phyloP scores from a whole-genome alignment of 139 green algal genomes.

The Chlamydomonas sp. region DNA sequence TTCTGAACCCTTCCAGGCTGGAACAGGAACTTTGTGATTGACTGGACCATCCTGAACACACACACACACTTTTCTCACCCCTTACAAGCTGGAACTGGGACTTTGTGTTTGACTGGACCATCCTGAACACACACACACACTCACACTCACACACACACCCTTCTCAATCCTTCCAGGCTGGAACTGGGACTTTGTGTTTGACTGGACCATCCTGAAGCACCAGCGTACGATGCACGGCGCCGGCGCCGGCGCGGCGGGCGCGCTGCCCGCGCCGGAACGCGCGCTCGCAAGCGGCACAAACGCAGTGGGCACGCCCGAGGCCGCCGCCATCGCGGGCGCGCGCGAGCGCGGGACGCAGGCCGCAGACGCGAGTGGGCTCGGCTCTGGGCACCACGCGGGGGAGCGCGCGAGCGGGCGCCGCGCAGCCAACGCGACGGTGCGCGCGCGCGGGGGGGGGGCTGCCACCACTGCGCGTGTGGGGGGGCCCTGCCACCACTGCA shows the following conservation, averaged over 20 bases:
- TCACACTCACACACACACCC: not conserved
- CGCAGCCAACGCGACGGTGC: too few relatives aligned
- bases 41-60: conserved; percentile 99
- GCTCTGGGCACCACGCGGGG: too few relatives aligned
- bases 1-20: conserved; percentile 68
- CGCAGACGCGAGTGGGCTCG: too few relatives aligned
- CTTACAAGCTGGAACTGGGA: conserved; percentile 88
- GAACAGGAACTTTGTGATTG: conserved; percentile 98
- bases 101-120: conserved; percentile 99
- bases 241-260: not conserved
- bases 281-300: not conserved
- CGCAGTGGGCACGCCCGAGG: too few relatives aligned
- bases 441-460: too few relatives aligned
- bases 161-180: conserved; percentile 55
- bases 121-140: conserved; percentile 66
- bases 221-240: conserved; percentile 42
- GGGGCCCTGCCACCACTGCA: too few relatives aligned
- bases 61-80: not conserved
- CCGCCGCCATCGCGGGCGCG: too few relatives aligned
- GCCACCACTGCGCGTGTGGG: too few relatives aligned
- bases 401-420: too few relatives aligned
- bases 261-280: too few relatives aligned
- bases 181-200: conserved; percentile 98
- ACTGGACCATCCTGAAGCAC: conserved; percentile 99
- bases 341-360: too few relatives aligned